These are phyloP conservation scores for Edaphochlamys debaryana DNA, from an alignment of 139 green algal species.

Conservation along the genomic window DNA sequence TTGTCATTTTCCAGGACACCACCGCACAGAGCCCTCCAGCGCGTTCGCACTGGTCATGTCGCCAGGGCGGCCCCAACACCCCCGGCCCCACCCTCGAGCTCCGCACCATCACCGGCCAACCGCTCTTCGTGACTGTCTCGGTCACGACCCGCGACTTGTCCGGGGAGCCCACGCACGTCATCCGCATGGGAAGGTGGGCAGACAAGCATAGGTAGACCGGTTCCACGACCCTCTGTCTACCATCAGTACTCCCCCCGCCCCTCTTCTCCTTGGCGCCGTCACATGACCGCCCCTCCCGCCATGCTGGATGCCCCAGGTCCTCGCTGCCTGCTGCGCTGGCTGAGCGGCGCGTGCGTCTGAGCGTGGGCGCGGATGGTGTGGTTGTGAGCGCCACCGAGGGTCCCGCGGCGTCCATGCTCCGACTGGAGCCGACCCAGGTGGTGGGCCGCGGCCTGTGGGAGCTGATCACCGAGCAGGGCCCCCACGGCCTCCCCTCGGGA, in stretches of 20 bases:
- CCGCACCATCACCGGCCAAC: not conserved
- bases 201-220: too few relatives aligned
- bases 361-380: not conserved
- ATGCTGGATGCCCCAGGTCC: too few relatives aligned
- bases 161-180: not conserved
- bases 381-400: not conserved
- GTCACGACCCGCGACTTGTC: not conserved
- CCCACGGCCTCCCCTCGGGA: not conserved
- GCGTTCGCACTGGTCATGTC: not conserved
- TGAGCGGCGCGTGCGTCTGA: conserved; percentile 21
- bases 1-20: not conserved
- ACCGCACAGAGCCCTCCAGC: not conserved
- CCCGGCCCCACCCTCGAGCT: conserved; percentile 12
- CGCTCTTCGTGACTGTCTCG: conserved; percentile 6
- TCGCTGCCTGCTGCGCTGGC: not conserved
- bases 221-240: too few relatives aligned
- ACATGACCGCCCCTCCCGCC: too few relatives aligned
- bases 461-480: not conserved
- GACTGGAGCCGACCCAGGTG: conserved; percentile 12
- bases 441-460: conserved; percentile 1
- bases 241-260: too few relatives aligned
- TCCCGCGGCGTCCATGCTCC: not conserved
- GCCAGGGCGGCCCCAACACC: not conserved
- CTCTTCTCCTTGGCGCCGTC: too few relatives aligned
- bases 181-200: not conserved